Percentiles rank a stretch among this genome's conserved stretches.
These are phyloP conservation scores for Luffa acutangula DNA, from an alignment of 306 rosid species.

Conservation along the genomic window DNA sequence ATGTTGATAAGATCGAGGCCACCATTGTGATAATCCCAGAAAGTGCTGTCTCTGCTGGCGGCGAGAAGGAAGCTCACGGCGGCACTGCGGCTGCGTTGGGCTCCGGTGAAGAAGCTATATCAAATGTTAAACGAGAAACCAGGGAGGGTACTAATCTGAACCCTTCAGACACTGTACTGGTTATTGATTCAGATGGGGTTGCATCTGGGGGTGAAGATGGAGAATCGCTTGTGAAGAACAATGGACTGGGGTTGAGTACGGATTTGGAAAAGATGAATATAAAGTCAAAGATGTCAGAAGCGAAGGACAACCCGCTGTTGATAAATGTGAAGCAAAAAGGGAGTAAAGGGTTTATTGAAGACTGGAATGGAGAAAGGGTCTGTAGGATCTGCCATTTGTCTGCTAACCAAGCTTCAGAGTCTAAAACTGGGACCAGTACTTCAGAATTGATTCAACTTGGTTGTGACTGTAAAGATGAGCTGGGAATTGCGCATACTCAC, in stretches of 20 bases:
- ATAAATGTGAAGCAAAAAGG: conserved; percentile 48
- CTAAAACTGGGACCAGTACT: conserved; percentile 10
- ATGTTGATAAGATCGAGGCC: not conserved
- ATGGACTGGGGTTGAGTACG: conserved; percentile 16
- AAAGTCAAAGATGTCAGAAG: conserved; percentile 31
- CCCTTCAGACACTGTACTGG: conserved; percentile 35
- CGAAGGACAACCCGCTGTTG: conserved; percentile 34
- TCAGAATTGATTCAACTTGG: conserved; percentile 72
- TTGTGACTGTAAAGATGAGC: conserved; percentile 82
- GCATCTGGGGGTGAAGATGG: conserved; percentile 19
- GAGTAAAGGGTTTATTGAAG: conserved; percentile 26
- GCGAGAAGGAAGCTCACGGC: not conserved
- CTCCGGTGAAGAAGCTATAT: not conserved
- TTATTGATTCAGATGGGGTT: conserved; percentile 35
- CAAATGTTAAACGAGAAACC: conserved; percentile 7
- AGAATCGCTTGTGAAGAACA: conserved; percentile 25
- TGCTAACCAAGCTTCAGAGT: conserved; percentile 47
- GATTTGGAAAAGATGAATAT: conserved; percentile 9
- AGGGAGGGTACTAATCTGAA: conserved; percentile 25
- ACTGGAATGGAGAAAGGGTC: conserved; percentile 51
- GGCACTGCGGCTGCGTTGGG: not conserved
- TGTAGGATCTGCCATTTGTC: conserved; percentile 89
- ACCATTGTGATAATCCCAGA: conserved; percentile 3
- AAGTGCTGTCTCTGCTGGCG: not conserved
- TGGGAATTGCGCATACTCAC: conserved; percentile 68